These are phyloP conservation scores for Diutina scorzettiae DNA, from an alignment of 1,139 yeast genomes.

Conservation along the genomic window DNA sequence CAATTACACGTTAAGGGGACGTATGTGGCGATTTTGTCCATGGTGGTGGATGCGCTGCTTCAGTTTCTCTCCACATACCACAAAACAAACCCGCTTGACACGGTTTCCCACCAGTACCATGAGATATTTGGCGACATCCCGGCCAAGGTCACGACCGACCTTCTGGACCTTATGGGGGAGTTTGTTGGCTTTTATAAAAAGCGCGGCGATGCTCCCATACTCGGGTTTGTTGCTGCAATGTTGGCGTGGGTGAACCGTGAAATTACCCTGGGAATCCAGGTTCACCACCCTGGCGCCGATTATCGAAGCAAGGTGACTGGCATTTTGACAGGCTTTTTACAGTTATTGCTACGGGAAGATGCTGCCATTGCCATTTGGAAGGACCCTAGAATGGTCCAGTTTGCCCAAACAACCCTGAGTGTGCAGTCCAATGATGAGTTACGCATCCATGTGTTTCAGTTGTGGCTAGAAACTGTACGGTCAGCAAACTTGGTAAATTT, in stretches of 20 bases:
- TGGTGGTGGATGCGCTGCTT: constrained; percentile 24
- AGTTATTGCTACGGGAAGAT: constrained; percentile 10
- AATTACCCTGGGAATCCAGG: background rate
- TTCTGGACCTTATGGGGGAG: background rate
- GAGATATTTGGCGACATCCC: constrained; percentile 14
- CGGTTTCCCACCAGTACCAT: background rate
- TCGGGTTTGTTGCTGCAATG: background rate
- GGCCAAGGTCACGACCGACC: constrained; percentile 11
- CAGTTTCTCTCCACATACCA: constrained; percentile 14
- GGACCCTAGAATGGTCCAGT: constrained; percentile 20
- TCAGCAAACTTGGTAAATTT: constrained; percentile 22
- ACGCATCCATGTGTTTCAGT: constrained; percentile 21
- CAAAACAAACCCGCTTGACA: constrained; percentile 7
- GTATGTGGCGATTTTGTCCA: constrained; percentile 20
- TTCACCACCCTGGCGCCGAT: background rate
- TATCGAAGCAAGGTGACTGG: constrained; percentile 12
- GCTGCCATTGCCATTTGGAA: constrained; percentile 23
- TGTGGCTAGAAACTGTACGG: constrained; percentile 28
- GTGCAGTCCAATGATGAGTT: constrained; percentile 15
- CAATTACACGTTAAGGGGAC: constrained; percentile 17
- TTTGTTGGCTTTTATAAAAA: background rate
- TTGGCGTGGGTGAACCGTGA: constrained; percentile 6
- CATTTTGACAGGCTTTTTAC: constrained; percentile 13
- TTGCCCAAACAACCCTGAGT: constrained; percentile 11
- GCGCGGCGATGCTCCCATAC: background rate